A percentile compares a stretch with the other conserved stretches of the same genome.
Evolutionary conservation across 306 rosid genomes (phyloP).

Genomic region (Delonix regia): DNA sequence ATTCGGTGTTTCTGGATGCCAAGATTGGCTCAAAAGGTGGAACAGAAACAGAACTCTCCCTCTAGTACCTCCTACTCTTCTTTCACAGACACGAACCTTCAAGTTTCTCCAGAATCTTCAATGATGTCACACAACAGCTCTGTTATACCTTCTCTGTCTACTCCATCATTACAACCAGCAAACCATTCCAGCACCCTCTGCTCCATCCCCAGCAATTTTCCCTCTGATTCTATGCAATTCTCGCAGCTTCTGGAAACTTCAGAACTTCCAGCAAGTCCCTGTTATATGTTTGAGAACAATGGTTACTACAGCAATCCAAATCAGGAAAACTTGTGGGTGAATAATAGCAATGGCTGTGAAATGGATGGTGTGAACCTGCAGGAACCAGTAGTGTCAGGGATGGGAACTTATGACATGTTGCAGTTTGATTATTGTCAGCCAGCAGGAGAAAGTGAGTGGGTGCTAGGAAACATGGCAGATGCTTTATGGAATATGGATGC

Average conservation of each 20-base stretch:
- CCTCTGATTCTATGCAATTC: constrained; percentile 48
- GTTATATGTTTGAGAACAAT: constrained; percentile 41
- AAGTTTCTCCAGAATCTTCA: constrained; percentile 39
- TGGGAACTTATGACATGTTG: constrained; percentile 48
- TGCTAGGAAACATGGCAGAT: constrained; percentile 50
- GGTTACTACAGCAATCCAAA: constrained; percentile 29
- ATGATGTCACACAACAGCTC: constrained; percentile 29
- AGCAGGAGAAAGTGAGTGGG: constrained; percentile 57
- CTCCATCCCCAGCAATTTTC: constrained; percentile 34
- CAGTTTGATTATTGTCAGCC: constrained; percentile 57
- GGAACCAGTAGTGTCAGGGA: constrained; percentile 39
- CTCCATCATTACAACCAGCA: constrained; percentile 37
- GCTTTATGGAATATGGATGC: constrained; percentile 72
- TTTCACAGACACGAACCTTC: constrained; percentile 40
- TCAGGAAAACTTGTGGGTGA: constrained; percentile 28
- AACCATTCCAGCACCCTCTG: constrained; percentile 8
- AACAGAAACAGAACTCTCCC: constrained; percentile 51
- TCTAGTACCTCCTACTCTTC: constrained; percentile 34
- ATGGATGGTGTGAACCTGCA: constrained; percentile 45
- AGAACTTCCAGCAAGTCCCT: constrained; percentile 34
- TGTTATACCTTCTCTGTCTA: constrained; percentile 38
- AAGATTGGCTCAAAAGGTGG: constrained; percentile 68
- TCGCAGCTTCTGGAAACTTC: constrained; percentile 47
- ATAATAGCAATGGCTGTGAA: constrained; percentile 42
- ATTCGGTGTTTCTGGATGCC: constrained; percentile 87